Base-by-base conservation (phyloP, 495 filamentous ascomycete species). In the Aspergillus biplanus region DNA sequence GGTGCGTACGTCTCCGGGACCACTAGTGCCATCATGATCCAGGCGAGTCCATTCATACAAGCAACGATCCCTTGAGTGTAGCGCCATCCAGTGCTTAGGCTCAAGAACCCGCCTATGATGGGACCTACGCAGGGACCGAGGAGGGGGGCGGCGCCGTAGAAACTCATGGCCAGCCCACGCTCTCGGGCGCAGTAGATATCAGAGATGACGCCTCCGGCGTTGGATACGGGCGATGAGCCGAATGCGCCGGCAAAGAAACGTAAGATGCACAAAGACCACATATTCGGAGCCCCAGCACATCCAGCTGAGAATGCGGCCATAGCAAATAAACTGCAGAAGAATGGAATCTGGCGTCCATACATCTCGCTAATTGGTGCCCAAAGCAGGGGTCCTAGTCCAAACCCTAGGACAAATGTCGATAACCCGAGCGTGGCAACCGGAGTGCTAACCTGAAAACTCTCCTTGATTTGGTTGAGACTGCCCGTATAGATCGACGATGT, bases 321-420 rank as follows among this genome's bases (percentile, higher is more conserved):
- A 11, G 73, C 76, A 39, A 78, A 69, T 58, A 86, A 79, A 5
- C 83, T 85, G 53, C 82, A 59, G 67, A 87, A 77, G 67, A 53
- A 67, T 50, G 67, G 48, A 16, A 58, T 9, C 21, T 72, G 65
- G 18, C 91, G 84, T 39, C 91, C 91, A 63, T 83, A 86, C 33
- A 95, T 73, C 70, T 95, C 92, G 8, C 87, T 90, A 6, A 91
- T 70, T 0, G 91, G 91, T 6, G 77, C 82, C 72, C 75, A 86
- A n/a, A 83, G 44, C 0, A 78, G 61, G 4, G 84, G 84, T 12
- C 82, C 84, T 32, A 80, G 48, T 1, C 72, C 73, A 27, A 77
- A 77, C 0, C 65, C 82, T 6, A 86, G 64, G 5, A 87, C 75
- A 63, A 81, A 84, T 0, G 86, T 67, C 13, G 69, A 73, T 1